These are phyloP conservation scores for Mucor circinelloides DNA, from an alignment of 371 early-diverging fungal species.

Conservation along the genomic window DNA sequence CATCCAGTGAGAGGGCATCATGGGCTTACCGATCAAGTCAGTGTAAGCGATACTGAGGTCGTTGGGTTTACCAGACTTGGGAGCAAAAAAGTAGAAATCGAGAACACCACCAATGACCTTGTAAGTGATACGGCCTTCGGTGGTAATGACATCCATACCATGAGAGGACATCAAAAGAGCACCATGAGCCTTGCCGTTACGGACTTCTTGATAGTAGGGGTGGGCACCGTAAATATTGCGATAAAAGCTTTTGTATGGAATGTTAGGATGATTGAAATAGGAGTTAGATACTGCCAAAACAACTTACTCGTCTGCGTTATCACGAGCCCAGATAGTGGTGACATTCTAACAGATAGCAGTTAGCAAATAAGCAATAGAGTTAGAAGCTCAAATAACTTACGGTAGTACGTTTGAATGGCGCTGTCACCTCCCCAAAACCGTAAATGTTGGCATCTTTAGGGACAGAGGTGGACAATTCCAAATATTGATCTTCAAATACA, in stretches of 20 bases:
- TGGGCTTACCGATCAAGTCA: conserved; percentile 68
- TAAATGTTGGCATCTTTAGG: conserved; percentile 66
- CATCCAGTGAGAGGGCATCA: conserved; percentile 61
- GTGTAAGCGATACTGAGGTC: conserved; percentile 69
- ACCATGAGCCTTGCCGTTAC: conserved; percentile 63
- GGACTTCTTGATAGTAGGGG: conserved; percentile 71
- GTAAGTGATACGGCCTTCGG: conserved; percentile 58
- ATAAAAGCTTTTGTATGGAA: conserved; percentile 30
- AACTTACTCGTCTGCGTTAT: conserved; percentile 50
- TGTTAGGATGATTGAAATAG: too few relatives aligned
- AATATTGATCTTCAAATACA: conserved; percentile 73
- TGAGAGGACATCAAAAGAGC: conserved; percentile 62
- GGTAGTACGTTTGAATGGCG: conserved; percentile 47
- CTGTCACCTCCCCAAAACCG: conserved; percentile 71
- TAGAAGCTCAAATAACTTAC: not conserved
- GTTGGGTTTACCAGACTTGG: conserved; percentile 50
- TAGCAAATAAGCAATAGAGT: not conserved
- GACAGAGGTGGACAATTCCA: conserved; percentile 60
- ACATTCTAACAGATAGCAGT: too few relatives aligned
- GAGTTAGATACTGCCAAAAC: not conserved
- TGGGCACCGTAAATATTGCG: conserved; percentile 75
- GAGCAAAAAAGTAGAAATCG: conserved; percentile 67
- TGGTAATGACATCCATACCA: conserved; percentile 76
- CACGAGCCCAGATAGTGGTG: conserved; percentile 61
- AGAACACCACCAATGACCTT: conserved; percentile 70